Conservation (phyloP, 192 early-diverging fungal species). For the Linnemannia hyalina region DNA sequence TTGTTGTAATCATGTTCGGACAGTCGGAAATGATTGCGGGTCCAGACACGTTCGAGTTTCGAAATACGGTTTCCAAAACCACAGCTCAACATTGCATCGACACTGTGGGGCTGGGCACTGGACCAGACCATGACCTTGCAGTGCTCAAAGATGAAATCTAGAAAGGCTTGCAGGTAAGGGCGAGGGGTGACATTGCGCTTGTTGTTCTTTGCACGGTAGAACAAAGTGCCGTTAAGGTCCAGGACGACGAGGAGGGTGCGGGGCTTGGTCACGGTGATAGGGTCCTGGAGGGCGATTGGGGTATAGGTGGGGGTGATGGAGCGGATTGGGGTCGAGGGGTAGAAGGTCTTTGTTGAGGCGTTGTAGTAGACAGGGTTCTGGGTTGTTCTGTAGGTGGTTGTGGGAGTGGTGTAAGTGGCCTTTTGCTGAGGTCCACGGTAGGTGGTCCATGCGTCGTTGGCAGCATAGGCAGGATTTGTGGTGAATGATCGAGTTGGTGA, state of each 20-base stretch:
- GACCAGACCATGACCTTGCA: conserved; percentile 86
- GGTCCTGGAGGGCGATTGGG: conserved; percentile 23
- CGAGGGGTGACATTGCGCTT: conserved; percentile 58
- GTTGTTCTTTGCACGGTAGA: conserved; percentile 59
- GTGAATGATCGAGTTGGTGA: not conserved
- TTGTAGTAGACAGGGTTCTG: conserved; percentile 12
- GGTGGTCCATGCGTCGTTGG: not conserved
- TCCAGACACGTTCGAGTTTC: conserved; percentile 70
- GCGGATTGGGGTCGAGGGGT: conserved; percentile 34
- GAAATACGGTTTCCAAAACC: conserved; percentile 52
- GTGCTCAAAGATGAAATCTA: conserved; percentile 67
- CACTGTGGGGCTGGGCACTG: conserved; percentile 71
- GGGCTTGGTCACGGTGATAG: conserved; percentile 13
- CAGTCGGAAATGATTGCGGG: conserved; percentile 65
- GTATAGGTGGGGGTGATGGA: conserved; percentile 28
- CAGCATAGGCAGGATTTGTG: not conserved
- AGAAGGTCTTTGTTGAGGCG: conserved; percentile 21
- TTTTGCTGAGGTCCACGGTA: not conserved
- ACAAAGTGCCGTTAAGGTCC: conserved; percentile 80
- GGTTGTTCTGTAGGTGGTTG: not conserved
- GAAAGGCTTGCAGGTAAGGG: conserved; percentile 68
- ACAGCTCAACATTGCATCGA: conserved; percentile 46
- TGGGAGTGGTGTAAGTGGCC: not conserved
- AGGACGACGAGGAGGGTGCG: conserved; percentile 68
- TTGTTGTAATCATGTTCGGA: conserved; percentile 52